Conservation (phyloP, 176 grass and related monocot species). For the barley (Hordeum vulgare) region DNA sequence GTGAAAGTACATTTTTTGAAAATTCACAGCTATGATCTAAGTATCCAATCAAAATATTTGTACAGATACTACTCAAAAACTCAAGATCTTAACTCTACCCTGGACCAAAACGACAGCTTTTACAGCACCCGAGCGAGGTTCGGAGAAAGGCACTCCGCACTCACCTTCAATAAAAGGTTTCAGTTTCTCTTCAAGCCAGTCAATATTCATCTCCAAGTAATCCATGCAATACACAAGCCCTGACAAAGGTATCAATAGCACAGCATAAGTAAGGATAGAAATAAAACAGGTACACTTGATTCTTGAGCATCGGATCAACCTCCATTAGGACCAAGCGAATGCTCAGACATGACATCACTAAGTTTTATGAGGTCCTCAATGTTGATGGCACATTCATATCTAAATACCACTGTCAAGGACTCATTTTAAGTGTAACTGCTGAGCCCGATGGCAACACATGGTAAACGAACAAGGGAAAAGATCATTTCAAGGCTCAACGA, state of each 20-base stretch:
- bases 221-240: constrained; percentile 98
- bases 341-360: constrained; percentile 81
- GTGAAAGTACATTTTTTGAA: background rate
- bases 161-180: constrained; percentile 87
- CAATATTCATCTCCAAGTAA: constrained; percentile 95
- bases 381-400: constrained; percentile 88
- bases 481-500: background rate
- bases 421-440: background rate
- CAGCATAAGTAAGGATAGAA: background rate
- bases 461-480: background rate
- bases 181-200: constrained; percentile 81
- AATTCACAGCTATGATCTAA: background rate
- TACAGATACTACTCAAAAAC: background rate
- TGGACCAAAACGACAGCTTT: background rate
- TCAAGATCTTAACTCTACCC: background rate
- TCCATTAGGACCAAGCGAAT: constrained; percentile 97
- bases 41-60: background rate
- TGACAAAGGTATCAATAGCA: constrained; percentile 25
- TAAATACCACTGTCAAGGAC: constrained; percentile 42
- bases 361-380: constrained; percentile 93
- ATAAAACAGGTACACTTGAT: background rate
- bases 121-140: background rate
- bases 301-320: constrained; percentile 25
- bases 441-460: background rate
- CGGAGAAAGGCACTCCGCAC: background rate